Evolutionary conservation across 495 filamentous ascomycete species (phyloP).

Genomic region (Xylaria cubensis): DNA sequence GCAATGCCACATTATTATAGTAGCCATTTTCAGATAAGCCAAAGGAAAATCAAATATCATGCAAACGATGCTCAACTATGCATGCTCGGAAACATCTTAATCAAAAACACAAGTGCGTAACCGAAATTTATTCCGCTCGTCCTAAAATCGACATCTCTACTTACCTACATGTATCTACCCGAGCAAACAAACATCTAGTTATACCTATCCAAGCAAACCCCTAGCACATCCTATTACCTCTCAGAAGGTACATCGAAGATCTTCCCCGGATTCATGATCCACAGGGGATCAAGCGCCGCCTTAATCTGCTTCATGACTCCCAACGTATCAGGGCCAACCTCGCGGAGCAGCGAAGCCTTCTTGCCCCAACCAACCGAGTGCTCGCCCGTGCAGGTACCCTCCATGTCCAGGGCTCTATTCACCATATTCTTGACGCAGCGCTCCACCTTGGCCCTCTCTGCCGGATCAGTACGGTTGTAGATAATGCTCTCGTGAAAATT

Average conservation of each 20-base stretch:
- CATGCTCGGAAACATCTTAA: not conserved
- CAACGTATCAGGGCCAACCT: slow-evolving; percentile 83
- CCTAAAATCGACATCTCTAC: not conserved
- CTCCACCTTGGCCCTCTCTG: slow-evolving; percentile 75
- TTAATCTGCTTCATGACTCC: slow-evolving; percentile 88
- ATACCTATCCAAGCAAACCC: slow-evolving; percentile 1
- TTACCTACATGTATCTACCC: not conserved
- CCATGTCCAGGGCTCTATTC: slow-evolving; percentile 85
- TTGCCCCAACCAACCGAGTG: slow-evolving; percentile 91
- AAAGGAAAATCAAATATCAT: not conserved
- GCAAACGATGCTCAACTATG: not conserved
- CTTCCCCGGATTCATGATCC: slow-evolving; percentile 93
- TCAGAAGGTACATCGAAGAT: slow-evolving; percentile 70
- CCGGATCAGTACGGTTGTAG: slow-evolving; percentile 72
- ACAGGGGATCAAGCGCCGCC: slow-evolving; percentile 80
- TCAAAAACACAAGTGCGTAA: not conserved
- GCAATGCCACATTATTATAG: not conserved
- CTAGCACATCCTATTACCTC: not conserved
- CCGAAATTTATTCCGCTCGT: not conserved
- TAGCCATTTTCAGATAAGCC: not conserved
- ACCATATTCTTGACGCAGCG: slow-evolving; percentile 88
- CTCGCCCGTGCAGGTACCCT: slow-evolving; percentile 90
- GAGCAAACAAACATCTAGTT: not conserved
- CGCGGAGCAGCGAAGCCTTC: slow-evolving; percentile 77
- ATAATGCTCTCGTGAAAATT: slow-evolving; percentile 94